Base-by-base conservation (phyloP, 2,329 filamentous ascomycete genomes). In the Aspergillus calidoustus region DNA sequence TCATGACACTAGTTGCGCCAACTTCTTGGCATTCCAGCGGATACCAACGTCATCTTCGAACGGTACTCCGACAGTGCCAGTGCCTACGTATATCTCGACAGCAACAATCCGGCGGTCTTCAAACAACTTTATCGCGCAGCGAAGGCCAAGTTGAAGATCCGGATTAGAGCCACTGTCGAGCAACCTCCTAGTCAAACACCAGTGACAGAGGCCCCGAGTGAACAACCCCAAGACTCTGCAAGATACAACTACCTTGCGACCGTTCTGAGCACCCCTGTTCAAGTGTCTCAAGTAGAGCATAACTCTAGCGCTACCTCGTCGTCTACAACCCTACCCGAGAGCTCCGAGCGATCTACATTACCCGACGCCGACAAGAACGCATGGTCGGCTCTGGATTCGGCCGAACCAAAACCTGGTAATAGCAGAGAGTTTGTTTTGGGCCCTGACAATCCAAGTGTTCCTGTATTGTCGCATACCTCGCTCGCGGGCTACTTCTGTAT, bases 121-220 rank as follows among this genome's bases (percentile, higher is more conserved):
- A 98, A 97, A 83, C 95, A 97, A 76, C 89, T 99, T 47, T 94
- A 95, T 76, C 90, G 95, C 72, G 95, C 95, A 68, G 95, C 95
- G 66, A 99, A 97, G 83, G 95, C 95, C 43, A 99, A 99, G 85
- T 88, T 93, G 68, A 99, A 98, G 88, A 89, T 99, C 69, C 93
- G 95, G 79, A 86, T 99, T 62, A 91, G 88, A 68, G 89, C 91
- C 43, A 89, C 86, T 38, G 74, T 79, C 56, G 69, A 76, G 23
- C 62, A 66, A 48, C 57, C 58, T 50, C 52, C 66, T 41, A 66
- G 67, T 46, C 53, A 63, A 17, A 59, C 69, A 25, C 59, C 44
- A 38, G 50, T 50, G 22, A 48, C 58, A 23, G 63, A 68, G 41
- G 58, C 63, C 48, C 48, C 65, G 11, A 51, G 60, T 19, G 59